Evolutionary conservation across 2,329 filamentous ascomycete species (phyloP).

Genomic region (Rosellinia necatrix): DNA sequence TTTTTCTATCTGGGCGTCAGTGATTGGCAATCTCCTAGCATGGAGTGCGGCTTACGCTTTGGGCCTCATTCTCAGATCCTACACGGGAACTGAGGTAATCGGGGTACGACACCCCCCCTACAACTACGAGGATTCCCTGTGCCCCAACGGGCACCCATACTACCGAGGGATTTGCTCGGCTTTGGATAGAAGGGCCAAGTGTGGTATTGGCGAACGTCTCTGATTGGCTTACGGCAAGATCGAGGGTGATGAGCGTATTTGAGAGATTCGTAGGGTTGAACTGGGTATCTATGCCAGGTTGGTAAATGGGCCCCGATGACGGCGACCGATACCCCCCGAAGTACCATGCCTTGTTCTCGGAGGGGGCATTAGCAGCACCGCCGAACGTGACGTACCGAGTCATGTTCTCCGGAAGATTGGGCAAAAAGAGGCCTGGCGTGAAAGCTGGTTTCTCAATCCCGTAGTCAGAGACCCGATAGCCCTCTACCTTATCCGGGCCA

Average conservation of each 20-base stretch:
- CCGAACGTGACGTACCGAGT: conserved; percentile 69
- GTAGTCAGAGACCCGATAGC: conserved; percentile 60
- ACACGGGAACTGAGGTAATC: conserved; percentile 45
- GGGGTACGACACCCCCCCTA: conserved; percentile 74
- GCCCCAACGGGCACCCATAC: conserved; percentile 79
- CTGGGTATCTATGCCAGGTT: conserved; percentile 40
- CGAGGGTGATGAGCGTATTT: conserved; percentile 62
- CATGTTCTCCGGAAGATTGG: conserved; percentile 49
- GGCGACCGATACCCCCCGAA: conserved; percentile 66
- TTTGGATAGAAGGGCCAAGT: conserved; percentile 53
- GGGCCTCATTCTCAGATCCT: conserved; percentile 41
- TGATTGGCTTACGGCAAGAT: conserved; percentile 57
- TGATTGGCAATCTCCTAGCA: background rate
- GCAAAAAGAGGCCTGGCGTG: conserved; percentile 48
- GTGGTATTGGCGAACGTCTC: conserved; percentile 63
- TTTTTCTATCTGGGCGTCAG: conserved; percentile 51
- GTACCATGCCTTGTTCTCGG: conserved; percentile 73
- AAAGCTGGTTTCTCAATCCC: conserved; percentile 51
- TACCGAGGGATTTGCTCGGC: conserved; percentile 66
- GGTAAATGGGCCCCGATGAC: conserved; percentile 54
- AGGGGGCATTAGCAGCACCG: conserved; percentile 66
- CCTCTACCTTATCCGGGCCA: conserved; percentile 48
- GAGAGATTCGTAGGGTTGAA: conserved; percentile 53
- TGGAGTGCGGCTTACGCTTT: conserved; percentile 45
- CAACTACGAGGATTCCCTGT: conserved; percentile 75